phyloP scores from a whole-genome alignment of 768 basidiomycete species.

The Xerocomellus dryophilus region DNA sequence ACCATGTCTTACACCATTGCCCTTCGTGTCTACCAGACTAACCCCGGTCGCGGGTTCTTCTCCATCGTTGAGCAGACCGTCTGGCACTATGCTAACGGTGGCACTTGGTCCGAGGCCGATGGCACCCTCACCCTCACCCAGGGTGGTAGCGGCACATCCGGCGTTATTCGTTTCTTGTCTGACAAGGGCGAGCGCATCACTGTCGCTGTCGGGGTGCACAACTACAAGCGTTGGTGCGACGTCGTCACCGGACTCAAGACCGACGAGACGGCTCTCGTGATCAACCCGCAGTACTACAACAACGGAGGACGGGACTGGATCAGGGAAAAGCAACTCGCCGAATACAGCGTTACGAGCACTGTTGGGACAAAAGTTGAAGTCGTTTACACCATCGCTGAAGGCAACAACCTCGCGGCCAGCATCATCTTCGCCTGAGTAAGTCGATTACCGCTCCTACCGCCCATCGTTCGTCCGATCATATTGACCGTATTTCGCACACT shows the following conservation, averaged over 20 bases:
- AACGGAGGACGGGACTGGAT: no score
- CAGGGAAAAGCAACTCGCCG: constrained; percentile 4
- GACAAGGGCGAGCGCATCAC: constrained; percentile 33
- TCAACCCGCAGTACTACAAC: not conserved
- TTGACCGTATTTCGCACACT: not conserved
- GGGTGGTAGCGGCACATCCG: constrained; percentile 40
- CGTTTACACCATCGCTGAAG: not conserved
- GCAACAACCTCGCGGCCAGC: constrained; percentile 6
- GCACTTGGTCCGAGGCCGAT: constrained; percentile 29
- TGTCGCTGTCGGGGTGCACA: constrained; percentile 20
- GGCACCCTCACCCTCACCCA: constrained; percentile 31
- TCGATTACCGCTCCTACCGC: no score
- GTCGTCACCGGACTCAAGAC: not conserved
- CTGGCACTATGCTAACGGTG: constrained; percentile 12
- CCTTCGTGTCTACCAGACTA: constrained; percentile 1
- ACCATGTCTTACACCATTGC: constrained; percentile 9
- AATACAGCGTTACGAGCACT: constrained; percentile 7
- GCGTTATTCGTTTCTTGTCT: constrained; percentile 33
- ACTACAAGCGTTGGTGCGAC: not conserved
- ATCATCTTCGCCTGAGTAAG: constrained; percentile 7
- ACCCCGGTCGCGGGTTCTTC: constrained; percentile 6
- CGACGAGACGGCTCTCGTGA: not conserved
- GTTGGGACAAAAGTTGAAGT: constrained; percentile 1
- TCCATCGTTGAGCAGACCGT: constrained; percentile 1
- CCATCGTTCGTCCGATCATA: not conserved